phyloP scores from a whole-genome alignment of 2,329 filamentous ascomycete genomes.

The Stachybotrys chartarum region DNA sequence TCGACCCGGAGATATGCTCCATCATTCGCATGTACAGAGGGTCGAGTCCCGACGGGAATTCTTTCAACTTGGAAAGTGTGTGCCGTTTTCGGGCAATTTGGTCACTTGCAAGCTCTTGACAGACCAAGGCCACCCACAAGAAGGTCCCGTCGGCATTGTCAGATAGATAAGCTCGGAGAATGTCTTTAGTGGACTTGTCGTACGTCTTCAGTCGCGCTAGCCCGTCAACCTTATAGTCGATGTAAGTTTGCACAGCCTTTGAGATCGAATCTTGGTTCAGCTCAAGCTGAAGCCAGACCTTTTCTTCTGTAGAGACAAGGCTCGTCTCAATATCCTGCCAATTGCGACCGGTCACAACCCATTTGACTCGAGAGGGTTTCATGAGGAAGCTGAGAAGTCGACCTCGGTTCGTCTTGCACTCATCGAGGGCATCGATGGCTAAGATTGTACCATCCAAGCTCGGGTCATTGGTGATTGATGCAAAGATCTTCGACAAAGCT shows the following conservation, averaged over 20 bases:
- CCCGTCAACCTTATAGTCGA: slow-evolving; percentile 21
- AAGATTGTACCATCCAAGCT: slow-evolving; percentile 20
- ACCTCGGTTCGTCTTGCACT: slow-evolving; percentile 22
- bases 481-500: slow-evolving; percentile 28
- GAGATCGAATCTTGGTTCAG: slow-evolving; percentile 26
- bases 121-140: slow-evolving; percentile 16
- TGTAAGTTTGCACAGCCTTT: slow-evolving; percentile 28
- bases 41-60: slow-evolving; percentile 26
- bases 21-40: slow-evolving; percentile 31
- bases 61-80: slow-evolving; percentile 8
- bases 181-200: slow-evolving; percentile 1
- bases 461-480: slow-evolving; percentile 27
- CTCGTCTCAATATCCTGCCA: slow-evolving; percentile 23
- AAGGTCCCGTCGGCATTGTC: slow-evolving; percentile 27
- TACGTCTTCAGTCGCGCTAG: slow-evolving; percentile 14
- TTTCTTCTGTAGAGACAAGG: slow-evolving; percentile 11
- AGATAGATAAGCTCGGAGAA: slow-evolving; percentile 10
- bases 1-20: slow-evolving; percentile 16
- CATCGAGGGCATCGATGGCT: slow-evolving; percentile 40
- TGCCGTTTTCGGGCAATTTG: slow-evolving; percentile 4
- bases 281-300: slow-evolving; percentile 25
- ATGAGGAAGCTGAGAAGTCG: slow-evolving; percentile 28
- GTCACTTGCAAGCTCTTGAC: slow-evolving; percentile 6
- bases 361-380: slow-evolving; percentile 24
- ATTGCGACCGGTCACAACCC: slow-evolving; percentile 38